Percentiles rank a stretch among this genome's conserved stretches.
These are phyloP conservation scores for Pistacia integerrima DNA, from an alignment of 345 rosid genomes.

Conservation along the genomic window DNA sequence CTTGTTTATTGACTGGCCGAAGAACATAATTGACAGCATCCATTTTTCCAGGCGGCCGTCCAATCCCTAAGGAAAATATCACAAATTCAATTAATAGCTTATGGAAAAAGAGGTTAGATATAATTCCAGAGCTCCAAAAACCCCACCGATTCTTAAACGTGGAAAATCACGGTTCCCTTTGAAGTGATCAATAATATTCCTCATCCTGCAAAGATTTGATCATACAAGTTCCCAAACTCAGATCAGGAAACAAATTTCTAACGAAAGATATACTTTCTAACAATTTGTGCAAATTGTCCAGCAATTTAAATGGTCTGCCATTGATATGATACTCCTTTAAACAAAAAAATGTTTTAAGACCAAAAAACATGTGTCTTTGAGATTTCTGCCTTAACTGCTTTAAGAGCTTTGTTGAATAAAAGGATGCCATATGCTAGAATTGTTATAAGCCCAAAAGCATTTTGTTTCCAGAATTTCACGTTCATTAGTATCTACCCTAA, in stretches of 20 bases:
- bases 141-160: constrained; percentile 85
- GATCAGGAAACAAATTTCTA: neutral
- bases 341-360: too few relatives aligned
- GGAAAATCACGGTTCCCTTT: constrained; percentile 94
- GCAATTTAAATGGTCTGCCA: neutral
- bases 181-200: constrained; percentile 79
- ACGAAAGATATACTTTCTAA: neutral
- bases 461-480: neutral
- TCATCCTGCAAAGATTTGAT: constrained; percentile 56
- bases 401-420: neutral
- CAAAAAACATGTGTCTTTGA: too few relatives aligned
- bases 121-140: neutral
- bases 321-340: neutral
- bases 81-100: neutral
- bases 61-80: constrained; percentile 63
- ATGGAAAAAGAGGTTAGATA: neutral
- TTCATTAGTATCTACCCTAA: neutral
- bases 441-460: neutral
- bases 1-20: constrained; percentile 71
- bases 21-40: constrained; percentile 74
- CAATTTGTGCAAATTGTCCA: neutral
- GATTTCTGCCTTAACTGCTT: too few relatives aligned
- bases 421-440: too few relatives aligned
- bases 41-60: constrained; percentile 97
- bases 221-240: neutral